Evolutionary conservation across 2,329 filamentous ascomycete genomes (phyloP), one percentile per base, ranked within the genome.

Genomic region (Colletotrichum spaethianum): DNA sequence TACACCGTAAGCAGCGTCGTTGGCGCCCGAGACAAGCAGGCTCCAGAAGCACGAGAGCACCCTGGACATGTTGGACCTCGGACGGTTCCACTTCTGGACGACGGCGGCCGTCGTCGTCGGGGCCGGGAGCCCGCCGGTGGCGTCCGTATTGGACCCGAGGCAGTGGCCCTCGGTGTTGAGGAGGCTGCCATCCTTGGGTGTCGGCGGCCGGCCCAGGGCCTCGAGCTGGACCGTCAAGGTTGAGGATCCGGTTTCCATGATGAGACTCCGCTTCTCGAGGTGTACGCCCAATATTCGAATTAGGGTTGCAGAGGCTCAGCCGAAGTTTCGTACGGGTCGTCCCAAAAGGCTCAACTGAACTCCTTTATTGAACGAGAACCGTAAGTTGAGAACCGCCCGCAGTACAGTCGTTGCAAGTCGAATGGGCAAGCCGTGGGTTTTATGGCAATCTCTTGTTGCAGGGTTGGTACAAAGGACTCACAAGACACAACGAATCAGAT

Each of bases 1-100:
- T 78, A 88, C 87, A 73, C 89, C 89, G 65, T 89, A 90, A 14
- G 87, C 87, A 2, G 87, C 85, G 79, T 90, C 89, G 66, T 90
- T 90, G 12, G 87, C 85, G 0, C 90, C 90, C 78, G 89, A 87
- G 1, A 89, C 85, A 6, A 89, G 76, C 72, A 92, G 89, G 8
- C 85, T 86, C 82, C 85, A 90, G 78, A 91, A 91, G 0, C 87
- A 86, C 0, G 89, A 84, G 2, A 83, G 79, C 1, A 89, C 81
- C 12, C 86, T 85, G 73, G 82, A 81, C 3, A 84, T 80, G 70
- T 89, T 91, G 2, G 79, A 79, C 16, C 79, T 83, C 56, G 88
- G 85, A 74, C 83, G 80, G 74, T 86, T 89, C 89, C 83, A 88
- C 72, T 79, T 82, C 77, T 88, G 78, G n/a, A 66, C 28, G 9